phyloP scores from a whole-genome alignment of 2,329 filamentous ascomycete species.

The Fusarium sp. region DNA sequence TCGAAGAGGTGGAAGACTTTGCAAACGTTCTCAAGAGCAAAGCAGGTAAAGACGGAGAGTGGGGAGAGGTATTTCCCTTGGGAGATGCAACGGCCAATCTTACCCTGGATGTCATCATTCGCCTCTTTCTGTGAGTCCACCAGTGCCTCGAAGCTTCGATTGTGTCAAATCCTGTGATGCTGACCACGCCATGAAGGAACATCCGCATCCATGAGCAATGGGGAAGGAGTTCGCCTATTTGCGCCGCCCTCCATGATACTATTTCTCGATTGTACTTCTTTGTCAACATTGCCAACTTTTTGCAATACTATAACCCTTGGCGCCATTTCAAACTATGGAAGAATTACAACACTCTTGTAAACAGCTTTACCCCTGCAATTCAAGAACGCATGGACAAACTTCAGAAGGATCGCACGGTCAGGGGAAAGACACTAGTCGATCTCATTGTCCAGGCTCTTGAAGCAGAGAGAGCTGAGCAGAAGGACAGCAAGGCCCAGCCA shows the following conservation, averaged over 20 bases:
- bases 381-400: slow-evolving; percentile 13
- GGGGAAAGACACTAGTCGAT: slow-evolving; percentile 31
- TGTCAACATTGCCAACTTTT: slow-evolving; percentile 16
- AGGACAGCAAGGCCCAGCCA: neutral
- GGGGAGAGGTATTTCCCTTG: slow-evolving; percentile 44
- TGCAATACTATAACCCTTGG: slow-evolving; percentile 28
- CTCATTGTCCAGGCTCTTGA: slow-evolving; percentile 22
- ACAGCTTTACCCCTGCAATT: slow-evolving; percentile 9
- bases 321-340: slow-evolving; percentile 31
- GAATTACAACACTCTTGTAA: slow-evolving; percentile 22
- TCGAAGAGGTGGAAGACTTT: slow-evolving; percentile 53
- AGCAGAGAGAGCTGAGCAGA: slow-evolving; percentile 9
- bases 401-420: neutral
- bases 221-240: slow-evolving; percentile 7
- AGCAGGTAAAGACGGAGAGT: slow-evolving; percentile 5
- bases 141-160: neutral
- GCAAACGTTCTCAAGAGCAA: slow-evolving; percentile 30
- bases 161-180: neutral
- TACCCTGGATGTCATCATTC: slow-evolving; percentile 54
- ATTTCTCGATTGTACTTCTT: slow-evolving; percentile 21
- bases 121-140: slow-evolving; percentile 47
- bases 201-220: slow-evolving; percentile 27
- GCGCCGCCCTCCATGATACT: slow-evolving; percentile 18
- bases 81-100: slow-evolving; percentile 52
- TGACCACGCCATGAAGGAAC: slow-evolving; percentile 3